Base-by-base conservation (phyloP, 192 early-diverging fungal genomes). In the Backusella circina region DNA sequence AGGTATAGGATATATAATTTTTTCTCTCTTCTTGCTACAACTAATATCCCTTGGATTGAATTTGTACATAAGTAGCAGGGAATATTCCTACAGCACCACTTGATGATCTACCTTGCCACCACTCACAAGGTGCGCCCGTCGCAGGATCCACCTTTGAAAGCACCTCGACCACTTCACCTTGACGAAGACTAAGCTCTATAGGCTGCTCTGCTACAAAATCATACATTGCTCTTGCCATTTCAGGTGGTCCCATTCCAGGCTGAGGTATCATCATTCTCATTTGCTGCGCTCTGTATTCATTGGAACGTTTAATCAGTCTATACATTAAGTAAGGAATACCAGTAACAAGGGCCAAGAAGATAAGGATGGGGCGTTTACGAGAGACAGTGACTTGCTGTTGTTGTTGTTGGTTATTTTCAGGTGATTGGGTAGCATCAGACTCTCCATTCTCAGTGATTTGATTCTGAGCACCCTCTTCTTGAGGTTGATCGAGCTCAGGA, bases 311-410 rank as follows among this genome's bases (percentile, higher is more conserved):
- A 73, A 98, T 94, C 35, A 95, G 80, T 79, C 92, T 97, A 32
- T 93, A 91, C 92, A 98, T 95, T 50, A 97, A 70, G 71, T 92
- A 99, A 15, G 97, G 97, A 13, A 99, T 80, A 10, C 96, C 97
- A 80, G 98, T 83, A 35, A 94, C 90, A 61, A 96, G 87, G 4
- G 92, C 74, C 65, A 99, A 82, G 77, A 98, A 98, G 66, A 99
- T 80, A 66, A 93, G 80, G 47, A 97, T 77, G 31, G 95, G 93
- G 13, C 90, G 87, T 75, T 89, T 87, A 68, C 33, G 67, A 36
- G 67, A 75, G 88, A 86, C 68, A 84, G 79, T 5, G 85, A 79
- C 54, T 31, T 47, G 67, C 31, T 33, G 21, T 4, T 23, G n/a
- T n/a, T n/a, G n/a, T n/a, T n/a, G n/a, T n/a, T n/a, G 76, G 28